Evolutionary conservation across 1,284 basidiomycete genomes (phyloP).

Genomic region (Gyrodon tennesseensis): DNA sequence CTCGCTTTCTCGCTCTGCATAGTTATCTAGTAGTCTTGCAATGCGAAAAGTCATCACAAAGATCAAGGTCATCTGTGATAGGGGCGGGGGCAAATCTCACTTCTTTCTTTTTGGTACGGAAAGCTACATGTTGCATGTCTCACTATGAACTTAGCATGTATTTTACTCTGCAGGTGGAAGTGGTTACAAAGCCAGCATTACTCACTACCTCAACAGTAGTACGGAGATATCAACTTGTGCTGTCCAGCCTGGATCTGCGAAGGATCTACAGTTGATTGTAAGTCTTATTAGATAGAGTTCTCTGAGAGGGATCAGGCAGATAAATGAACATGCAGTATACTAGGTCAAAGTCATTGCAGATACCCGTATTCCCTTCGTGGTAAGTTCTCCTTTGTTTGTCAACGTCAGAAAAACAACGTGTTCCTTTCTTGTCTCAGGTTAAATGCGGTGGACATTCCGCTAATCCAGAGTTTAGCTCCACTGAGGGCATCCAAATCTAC

Average conservation of each 20-base stretch:
- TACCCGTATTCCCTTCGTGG: conserved; percentile 20
- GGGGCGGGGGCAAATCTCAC: conserved; percentile 9
- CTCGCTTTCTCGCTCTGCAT: background rate
- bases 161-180: conserved; percentile 16
- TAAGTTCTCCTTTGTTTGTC: conserved; percentile 1
- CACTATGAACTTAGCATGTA: background rate
- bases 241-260: conserved; percentile 23
- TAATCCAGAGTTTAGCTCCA: conserved; percentile 53
- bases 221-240: conserved; percentile 20
- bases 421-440: conserved; percentile 39
- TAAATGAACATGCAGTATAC: background rate
- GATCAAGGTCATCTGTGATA: conserved; percentile 4
- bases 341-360: conserved; percentile 18
- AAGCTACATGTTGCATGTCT: background rate
- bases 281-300: background rate
- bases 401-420: background rate
- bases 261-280: conserved; percentile 22
- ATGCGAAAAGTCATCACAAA: conserved; percentile 5
- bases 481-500: conserved; percentile 54
- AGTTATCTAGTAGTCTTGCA: conserved; percentile 3
- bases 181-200: conserved; percentile 24
- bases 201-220: conserved; percentile 26
- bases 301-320: background rate
- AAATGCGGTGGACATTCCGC: conserved; percentile 56
- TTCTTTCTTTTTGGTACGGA: conserved; percentile 15